Conservation (phyloP, 805 yeast species). For the Starmera dryadoides region DNA sequence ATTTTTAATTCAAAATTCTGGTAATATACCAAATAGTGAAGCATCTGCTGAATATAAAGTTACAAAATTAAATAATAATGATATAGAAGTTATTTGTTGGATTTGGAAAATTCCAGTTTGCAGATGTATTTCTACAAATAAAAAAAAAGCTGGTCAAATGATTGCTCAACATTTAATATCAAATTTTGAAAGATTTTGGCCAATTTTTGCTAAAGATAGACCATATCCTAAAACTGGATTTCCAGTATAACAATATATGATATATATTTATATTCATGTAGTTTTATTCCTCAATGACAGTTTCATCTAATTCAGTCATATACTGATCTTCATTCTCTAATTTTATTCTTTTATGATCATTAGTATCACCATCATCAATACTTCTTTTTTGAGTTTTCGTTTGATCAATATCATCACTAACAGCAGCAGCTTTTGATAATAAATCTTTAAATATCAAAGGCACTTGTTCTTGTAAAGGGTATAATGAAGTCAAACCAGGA, state of each 20-base stretch:
- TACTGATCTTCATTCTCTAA: too few species aligned
- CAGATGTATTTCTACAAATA: conserved; percentile 10
- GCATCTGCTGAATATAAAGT: conserved; percentile 13
- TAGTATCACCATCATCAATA: too few species aligned
- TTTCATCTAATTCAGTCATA: too few species aligned
- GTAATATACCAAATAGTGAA: too few species aligned
- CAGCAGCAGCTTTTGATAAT: not conserved
- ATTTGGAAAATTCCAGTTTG: conserved; percentile 6
- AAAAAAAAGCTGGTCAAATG: conserved; percentile 15
- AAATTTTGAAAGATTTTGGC: not conserved
- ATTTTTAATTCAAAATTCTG: too few species aligned
- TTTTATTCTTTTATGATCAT: too few species aligned
- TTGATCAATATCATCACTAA: too few species aligned
- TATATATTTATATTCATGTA: too few species aligned
- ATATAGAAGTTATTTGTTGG: conserved; percentile 13
- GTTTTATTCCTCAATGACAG: too few species aligned
- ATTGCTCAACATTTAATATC: conserved; percentile 7
- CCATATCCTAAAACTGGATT: too few species aligned
- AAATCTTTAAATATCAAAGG: not conserved
- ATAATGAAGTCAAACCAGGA: not conserved
- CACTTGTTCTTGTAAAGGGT: not conserved
- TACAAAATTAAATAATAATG: conserved; percentile 9
- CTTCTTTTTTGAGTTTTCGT: too few species aligned
- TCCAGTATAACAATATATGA: too few species aligned
- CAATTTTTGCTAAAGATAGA: not conserved